Evolutionary conservation across 805 yeast genomes (phyloP), one percentile per base, ranked within the genome.

Genomic region (Starmerella floris): DNA sequence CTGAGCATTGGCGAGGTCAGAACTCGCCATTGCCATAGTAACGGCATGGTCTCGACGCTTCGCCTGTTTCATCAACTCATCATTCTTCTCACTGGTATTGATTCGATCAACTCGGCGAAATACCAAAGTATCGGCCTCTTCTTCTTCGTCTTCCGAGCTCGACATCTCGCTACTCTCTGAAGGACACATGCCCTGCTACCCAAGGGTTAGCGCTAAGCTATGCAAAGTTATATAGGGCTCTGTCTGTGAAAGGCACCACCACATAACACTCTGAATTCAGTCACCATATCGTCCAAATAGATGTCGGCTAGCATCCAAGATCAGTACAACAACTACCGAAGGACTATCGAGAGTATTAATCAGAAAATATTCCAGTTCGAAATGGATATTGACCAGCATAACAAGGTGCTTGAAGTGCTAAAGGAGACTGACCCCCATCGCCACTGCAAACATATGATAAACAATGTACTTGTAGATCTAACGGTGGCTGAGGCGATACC

Each of bases 371-470:
- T 55, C 39, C 67, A 67, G 51, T 52, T 66, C n/a, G 67, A 66
- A 40, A 41, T 57, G 35, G 69, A 66, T 36, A 44, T 58, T 25
- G 68, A 62, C 34, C 70, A 66, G 52, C 69, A 66, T 50, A 65
- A 65, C 30, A 62, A 79, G 16, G 91, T 81, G 1, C 54, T 78
- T 13, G 71, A 68, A 19, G 77, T 88, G 2, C 61, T 81, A 25
- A 49, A 60, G 34, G 64, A 62, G 1, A 65, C 75, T 9, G 76
- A 77, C 21, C 48, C 52, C 2, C 75, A 70, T 35, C 73, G 98
- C 47, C 77, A 78, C 57, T 84, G 96, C 56, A 85, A 76, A 63
- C 76, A 94, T 55, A 84, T 91, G 95, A 73, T 88, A 26, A 96
- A 95, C 22, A 93, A 95, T 9, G 94, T 87, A 3, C 68, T 88